These are phyloP conservation scores for Hypholoma fasciculare DNA, from an alignment of 768 basidiomycete genomes.

Conservation along the genomic window DNA sequence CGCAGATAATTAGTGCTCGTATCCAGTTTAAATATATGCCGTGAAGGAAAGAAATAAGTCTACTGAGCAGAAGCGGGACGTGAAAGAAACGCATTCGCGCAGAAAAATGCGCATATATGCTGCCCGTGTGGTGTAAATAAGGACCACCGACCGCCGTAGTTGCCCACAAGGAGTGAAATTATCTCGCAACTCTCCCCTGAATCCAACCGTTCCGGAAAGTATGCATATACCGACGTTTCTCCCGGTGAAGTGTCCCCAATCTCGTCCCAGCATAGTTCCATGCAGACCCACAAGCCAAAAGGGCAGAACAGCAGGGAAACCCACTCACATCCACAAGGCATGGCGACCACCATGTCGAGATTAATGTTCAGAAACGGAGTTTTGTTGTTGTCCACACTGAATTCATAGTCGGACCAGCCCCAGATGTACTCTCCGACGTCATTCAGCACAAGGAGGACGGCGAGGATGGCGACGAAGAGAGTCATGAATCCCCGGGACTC, in stretches of 20 bases:
- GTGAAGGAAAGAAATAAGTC: too few species aligned
- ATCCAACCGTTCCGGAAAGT: too few species aligned
- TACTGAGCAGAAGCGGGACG: too few species aligned
- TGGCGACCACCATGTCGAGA: conserved; percentile 89
- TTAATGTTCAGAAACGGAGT: conserved; percentile 77
- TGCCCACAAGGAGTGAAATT: too few species aligned
- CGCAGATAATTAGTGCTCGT: conserved; percentile 3
- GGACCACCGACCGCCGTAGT: too few species aligned
- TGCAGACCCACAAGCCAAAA: not conserved
- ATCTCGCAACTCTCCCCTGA: too few species aligned
- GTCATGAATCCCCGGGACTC: conserved; percentile 83
- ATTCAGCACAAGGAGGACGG: conserved; percentile 78
- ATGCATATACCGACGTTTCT: too few species aligned
- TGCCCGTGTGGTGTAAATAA: too few species aligned
- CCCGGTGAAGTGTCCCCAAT: too few species aligned
- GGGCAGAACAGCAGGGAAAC: not conserved
- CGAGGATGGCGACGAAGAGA: conserved; percentile 62
- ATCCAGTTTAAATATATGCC: not conserved
- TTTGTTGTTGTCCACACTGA: conserved; percentile 74
- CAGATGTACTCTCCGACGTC: conserved; percentile 91
- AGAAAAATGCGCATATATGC: too few species aligned
- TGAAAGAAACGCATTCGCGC: too few species aligned
- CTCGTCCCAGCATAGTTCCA: not conserved
- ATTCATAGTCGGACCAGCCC: conserved; percentile 91
- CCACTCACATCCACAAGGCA: conserved; percentile 87